A percentile compares a stretch with the other conserved stretches of the same genome.
These are phyloP conservation scores for Boletus pseudo-olivaceus DNA, from an alignment of 768 basidiomycete genomes.

Conservation along the genomic window DNA sequence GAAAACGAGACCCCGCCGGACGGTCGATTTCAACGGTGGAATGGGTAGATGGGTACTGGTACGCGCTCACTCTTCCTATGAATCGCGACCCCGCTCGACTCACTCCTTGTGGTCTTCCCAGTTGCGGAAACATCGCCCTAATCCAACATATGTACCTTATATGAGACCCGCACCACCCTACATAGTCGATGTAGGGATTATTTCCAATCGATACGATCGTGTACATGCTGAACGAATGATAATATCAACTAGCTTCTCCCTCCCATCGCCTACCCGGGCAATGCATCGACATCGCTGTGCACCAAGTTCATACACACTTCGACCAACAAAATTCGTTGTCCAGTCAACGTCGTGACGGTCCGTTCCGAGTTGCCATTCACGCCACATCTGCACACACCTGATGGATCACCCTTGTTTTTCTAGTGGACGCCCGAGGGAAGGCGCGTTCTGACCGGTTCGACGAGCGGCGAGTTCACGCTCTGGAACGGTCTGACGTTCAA, in stretches of 20 bases:
- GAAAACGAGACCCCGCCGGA: constrained; percentile 89
- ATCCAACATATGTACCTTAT: constrained; percentile 68
- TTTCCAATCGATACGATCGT: constrained; percentile 12
- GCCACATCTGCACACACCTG: not conserved
- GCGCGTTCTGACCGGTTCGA: constrained; percentile 90
- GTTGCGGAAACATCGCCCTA: constrained; percentile 77
- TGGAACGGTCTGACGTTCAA: constrained; percentile 99
- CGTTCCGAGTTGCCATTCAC: constrained; percentile 31
- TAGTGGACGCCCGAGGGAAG: constrained; percentile 98
- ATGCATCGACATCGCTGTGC: constrained; percentile 90
- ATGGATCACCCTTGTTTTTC: constrained; percentile 1
- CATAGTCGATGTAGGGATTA: constrained; percentile 73
- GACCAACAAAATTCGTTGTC: constrained; percentile 97
- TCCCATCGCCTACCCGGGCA: constrained; percentile 86
- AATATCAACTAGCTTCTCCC: constrained; percentile 71
- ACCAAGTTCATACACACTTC: constrained; percentile 98
- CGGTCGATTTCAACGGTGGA: constrained; percentile 92
- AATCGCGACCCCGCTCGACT: not conserved
- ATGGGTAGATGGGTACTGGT: constrained; percentile 86
- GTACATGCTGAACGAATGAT: constrained; percentile 27
- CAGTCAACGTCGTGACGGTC: constrained; percentile 92
- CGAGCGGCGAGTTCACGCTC: constrained; percentile 95
- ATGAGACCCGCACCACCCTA: constrained; percentile 85
- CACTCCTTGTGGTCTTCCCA: constrained; percentile 25
- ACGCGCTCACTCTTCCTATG: constrained; percentile 24